Percentiles rank a stretch among this genome's conserved stretches.
Evolutionary conservation across 2,329 filamentous ascomycete genomes (phyloP).

Genomic region (Septoria linicola): DNA sequence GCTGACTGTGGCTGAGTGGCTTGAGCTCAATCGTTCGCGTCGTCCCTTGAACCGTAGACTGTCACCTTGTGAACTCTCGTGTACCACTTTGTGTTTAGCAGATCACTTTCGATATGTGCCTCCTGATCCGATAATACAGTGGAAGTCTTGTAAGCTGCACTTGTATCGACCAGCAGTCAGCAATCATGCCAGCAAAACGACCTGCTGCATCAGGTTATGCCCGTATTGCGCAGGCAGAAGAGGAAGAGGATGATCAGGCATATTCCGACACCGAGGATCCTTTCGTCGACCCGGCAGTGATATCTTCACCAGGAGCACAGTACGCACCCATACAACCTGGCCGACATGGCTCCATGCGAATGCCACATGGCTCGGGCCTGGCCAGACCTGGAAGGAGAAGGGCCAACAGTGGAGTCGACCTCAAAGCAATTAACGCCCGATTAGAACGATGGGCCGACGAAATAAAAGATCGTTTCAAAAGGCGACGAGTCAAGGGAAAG

Average conservation of each 20-base stretch:
- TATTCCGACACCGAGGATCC: slow-evolving; percentile 44
- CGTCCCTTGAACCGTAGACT: no score
- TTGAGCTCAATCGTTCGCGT: no score
- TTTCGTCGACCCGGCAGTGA: slow-evolving; percentile 30
- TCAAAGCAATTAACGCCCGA: slow-evolving; percentile 96
- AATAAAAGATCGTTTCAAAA: slow-evolving; percentile 96
- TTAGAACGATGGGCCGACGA: slow-evolving; percentile 97
- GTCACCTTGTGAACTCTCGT: no score
- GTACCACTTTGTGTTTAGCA: no score
- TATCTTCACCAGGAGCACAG: slow-evolving; percentile 38
- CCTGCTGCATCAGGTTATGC: slow-evolving; percentile 53
- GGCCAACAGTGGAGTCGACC: slow-evolving; percentile 87
- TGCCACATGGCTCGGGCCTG: slow-evolving; percentile 37
- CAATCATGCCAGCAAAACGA: slow-evolving; percentile 37
- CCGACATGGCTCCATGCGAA: slow-evolving; percentile 46
- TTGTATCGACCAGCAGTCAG: no score
- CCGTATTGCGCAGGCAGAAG: slow-evolving; percentile 53
- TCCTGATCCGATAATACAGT: no score
- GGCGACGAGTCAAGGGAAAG: slow-evolving; percentile 70
- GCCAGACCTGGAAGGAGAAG: slow-evolving; percentile 51
- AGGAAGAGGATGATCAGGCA: slow-evolving; percentile 45
- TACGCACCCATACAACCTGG: slow-evolving; percentile 51
- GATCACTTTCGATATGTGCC: no score
- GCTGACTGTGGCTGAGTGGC: no score
- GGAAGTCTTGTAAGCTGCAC: no score